phyloP scores from a whole-genome alignment of 2,329 filamentous ascomycete genomes.

The Calycina herbarum region DNA sequence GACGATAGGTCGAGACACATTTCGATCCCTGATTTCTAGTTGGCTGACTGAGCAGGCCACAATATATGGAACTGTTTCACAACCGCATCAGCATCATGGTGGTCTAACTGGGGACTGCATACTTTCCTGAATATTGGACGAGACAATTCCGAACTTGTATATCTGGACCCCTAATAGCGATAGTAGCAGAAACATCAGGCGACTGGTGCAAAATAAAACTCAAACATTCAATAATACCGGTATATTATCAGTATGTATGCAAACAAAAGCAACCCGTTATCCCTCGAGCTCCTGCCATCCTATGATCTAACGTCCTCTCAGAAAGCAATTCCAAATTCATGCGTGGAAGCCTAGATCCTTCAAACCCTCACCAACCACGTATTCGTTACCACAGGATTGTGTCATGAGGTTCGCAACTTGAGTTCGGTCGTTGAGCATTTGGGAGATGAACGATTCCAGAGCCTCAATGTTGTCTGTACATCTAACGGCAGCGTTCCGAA shows the following conservation, averaged over 20 bases:
- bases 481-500: constrained; percentile 32
- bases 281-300: background rate
- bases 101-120: constrained; percentile 1
- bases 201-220: constrained; percentile 1
- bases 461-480: constrained; percentile 39
- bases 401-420: constrained; percentile 39
- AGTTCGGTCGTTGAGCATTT: constrained; percentile 38
- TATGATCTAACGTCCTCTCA: background rate
- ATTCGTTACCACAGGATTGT: constrained; percentile 48
- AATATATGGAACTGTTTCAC: constrained; percentile 8
- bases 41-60: constrained; percentile 1
- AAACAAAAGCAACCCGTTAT: background rate
- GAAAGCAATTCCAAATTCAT: constrained; percentile 9
- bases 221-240: background rate
- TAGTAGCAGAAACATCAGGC: background rate
- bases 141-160: background rate
- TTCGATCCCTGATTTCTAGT: background rate
- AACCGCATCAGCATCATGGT: constrained; percentile 8
- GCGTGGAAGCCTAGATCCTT: constrained; percentile 38
- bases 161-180: background rate
- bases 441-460: constrained; percentile 33
- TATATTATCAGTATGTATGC: constrained; percentile 1
- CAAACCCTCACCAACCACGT: constrained; percentile 47
- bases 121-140: constrained; percentile 7
- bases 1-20: constrained; percentile 2